Base-by-base conservation (phyloP, 805 yeast genomes). In the Myxozyma monticola region DNA sequence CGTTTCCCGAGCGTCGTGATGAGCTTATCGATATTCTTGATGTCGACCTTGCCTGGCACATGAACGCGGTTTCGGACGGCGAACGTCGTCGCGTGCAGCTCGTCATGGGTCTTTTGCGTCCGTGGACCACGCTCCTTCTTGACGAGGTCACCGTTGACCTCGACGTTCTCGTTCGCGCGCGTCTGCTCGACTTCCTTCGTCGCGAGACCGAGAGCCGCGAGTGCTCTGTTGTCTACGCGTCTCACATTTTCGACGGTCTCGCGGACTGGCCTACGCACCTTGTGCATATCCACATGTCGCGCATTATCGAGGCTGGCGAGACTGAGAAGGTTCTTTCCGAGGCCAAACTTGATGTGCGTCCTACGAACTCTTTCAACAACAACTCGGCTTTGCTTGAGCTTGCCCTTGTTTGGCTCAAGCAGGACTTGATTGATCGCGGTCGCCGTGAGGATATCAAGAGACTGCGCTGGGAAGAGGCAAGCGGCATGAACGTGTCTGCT, bases 61-160 rank as follows among this genome's bases (percentile, higher is more conserved):
- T 93, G 97, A 85, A 86, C 59, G 80, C 79, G 42, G 83, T 91
- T 35, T 85, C 95, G 42, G 99, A 93, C 66, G 99, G 99, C 24
- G 97, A 93, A 65, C 78, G 98, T 52, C 76, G 99, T 60, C 75
- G 99, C 52, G 98, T 93, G 1, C 99, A 93, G 65, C 72, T 93
- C 50, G 86, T 84, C 29, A 89, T 93, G 96, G 98, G 98, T 0
- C 74, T 93, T 41, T 70, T 91, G 54, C 83, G 84, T 61, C 97
- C 97, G 4, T 93, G 97, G 96, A 81, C 80, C 54, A 75, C 89
- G 18, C 71, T 93, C 28, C 71, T 93, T n/a, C 72, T 93, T 41
- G 99, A 93, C 66, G 99, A 93, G 67, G 98, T 93, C 33, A 93
- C 99, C 0, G 96, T 93, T 24, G 99, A 93, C 67, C 75, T 93